Base-by-base conservation (phyloP, 176 grass and related monocot genomes). In the Coix lacrymajobi region DNA sequence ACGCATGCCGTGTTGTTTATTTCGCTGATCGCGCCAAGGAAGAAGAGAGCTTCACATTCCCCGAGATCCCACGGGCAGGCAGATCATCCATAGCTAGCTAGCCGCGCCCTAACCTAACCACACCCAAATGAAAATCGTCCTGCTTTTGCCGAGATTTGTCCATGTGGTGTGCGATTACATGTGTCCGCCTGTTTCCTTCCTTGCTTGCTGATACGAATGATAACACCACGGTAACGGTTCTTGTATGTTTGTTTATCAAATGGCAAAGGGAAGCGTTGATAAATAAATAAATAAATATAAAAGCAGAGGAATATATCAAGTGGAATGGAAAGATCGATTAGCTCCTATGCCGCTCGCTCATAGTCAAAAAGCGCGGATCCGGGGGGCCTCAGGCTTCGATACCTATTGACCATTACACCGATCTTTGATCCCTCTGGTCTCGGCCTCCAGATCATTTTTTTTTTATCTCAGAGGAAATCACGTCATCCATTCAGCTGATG, bases 21-120 rank as follows among this genome's bases (percentile, higher is more conserved):
- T 36, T 57, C 48, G 49, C 49, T 22, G 48, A 75, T n/a, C 3
- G 73, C 45, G 2, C 65, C 67, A 66, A 31, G 71, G 24, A 51
- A 81, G 36, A 45, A 79, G 44, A 79, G 44, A 81, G 83, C 73
- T 83, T 73, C 88, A 83, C 83, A 83, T 90, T 86, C 88, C 72
- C 83, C 83, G 12, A 86, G 83, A 86, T 86, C 73, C 84, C 84
- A 90, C 88, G 83, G 54, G 64, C 13, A 73, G 70, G 32, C 44
- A 69, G 67, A 43, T 72, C 41, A 30, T 28, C 69, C 41, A 17
- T 33, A 41, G 54, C n/a, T 60, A 57, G 54, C 68, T n/a, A n/a
- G 0, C 46, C 30, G 43, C 12, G 19, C 61, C 66, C 57, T 46
- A 71, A 71, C 69, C 72, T 54, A 71, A 72, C 77, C 43, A 34